Conservation (phyloP, 805 yeast species). For the Candida gorgasii region DNA sequence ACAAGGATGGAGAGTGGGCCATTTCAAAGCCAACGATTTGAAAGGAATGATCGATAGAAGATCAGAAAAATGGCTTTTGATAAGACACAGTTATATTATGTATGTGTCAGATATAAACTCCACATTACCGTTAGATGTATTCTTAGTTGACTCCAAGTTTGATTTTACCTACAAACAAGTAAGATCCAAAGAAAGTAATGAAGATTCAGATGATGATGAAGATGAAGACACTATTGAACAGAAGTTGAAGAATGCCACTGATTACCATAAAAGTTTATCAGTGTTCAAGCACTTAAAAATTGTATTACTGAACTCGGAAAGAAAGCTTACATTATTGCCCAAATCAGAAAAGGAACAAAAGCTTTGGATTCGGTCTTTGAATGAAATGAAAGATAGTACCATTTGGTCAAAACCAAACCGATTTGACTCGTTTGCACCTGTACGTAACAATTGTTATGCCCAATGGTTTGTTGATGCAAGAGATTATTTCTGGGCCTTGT, state of each 20-base stretch:
- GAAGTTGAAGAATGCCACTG: conserved; percentile 15
- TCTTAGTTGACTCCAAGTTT: conserved; percentile 80
- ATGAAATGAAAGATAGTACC: conserved; percentile 64
- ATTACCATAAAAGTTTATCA: conserved; percentile 31
- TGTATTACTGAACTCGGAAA: conserved; percentile 69
- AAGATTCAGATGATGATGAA: conserved; percentile 42
- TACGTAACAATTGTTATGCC: conserved; percentile 79
- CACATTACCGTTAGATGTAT: conserved; percentile 88
- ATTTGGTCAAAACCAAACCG: conserved; percentile 73
- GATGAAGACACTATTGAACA: conserved; percentile 36
- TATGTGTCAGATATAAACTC: conserved; percentile 85
- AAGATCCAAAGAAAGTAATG: conserved; percentile 15
- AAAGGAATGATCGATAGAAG: conserved; percentile 89
- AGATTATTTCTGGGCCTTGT: conserved; percentile 95
- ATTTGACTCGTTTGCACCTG: conserved; percentile 91
- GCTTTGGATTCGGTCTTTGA: conserved; percentile 75
- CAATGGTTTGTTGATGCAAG: conserved; percentile 98
- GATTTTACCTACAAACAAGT: conserved; percentile 53
- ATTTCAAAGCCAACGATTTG: conserved; percentile 74
- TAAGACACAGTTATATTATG: conserved; percentile 80
- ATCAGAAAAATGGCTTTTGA: conserved; percentile 87
- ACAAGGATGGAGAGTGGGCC: conserved; percentile 96
- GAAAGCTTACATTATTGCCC: conserved; percentile 73
- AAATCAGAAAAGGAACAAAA: conserved; percentile 63
- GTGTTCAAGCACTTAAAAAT: conserved; percentile 55